These are phyloP conservation scores for Helicosporidium sp. DNA, from an alignment of 139 green algal genomes.

Conservation along the genomic window DNA sequence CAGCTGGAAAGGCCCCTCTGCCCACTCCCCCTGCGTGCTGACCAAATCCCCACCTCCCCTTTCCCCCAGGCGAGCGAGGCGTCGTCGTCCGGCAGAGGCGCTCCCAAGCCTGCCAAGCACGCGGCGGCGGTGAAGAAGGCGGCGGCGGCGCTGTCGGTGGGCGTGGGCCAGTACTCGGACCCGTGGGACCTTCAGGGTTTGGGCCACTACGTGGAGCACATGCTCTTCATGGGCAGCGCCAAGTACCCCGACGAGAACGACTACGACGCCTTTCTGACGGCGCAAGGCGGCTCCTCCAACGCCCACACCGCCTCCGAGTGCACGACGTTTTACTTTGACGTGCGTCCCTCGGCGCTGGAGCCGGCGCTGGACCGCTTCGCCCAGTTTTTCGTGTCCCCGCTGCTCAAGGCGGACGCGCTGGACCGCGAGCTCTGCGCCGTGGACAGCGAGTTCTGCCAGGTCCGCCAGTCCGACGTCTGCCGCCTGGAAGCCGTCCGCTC, in stretches of 20 bases:
- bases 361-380: constrained; percentile 79
- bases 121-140: constrained; percentile 32
- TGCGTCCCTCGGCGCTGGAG: constrained; percentile 42
- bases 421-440: constrained; percentile 79
- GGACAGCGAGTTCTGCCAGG: constrained; percentile 61
- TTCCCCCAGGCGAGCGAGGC: constrained; percentile 9
- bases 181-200: constrained; percentile 51
- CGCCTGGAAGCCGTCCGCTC: constrained; percentile 64
- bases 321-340: constrained; percentile 49
- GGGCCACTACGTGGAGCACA: constrained; percentile 92
- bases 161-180: constrained; percentile 73
- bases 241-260: constrained; percentile 89
- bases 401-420: constrained; percentile 60
- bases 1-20: neutral
- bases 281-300: constrained; percentile 69
- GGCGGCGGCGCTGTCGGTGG: constrained; percentile 74
- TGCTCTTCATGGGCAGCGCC: constrained; percentile 97
- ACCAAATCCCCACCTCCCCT: neutral
- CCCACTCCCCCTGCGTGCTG: neutral
- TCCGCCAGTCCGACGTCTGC: constrained; percentile 66
- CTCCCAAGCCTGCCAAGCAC: constrained; percentile 10
- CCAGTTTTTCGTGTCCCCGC: constrained; percentile 78
- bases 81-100: constrained; percentile 15
- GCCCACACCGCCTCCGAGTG: constrained; percentile 80
- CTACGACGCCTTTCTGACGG: constrained; percentile 76